Evolutionary conservation across 148 eudicot species (phyloP).

Genomic region (Silene uniflora): DNA sequence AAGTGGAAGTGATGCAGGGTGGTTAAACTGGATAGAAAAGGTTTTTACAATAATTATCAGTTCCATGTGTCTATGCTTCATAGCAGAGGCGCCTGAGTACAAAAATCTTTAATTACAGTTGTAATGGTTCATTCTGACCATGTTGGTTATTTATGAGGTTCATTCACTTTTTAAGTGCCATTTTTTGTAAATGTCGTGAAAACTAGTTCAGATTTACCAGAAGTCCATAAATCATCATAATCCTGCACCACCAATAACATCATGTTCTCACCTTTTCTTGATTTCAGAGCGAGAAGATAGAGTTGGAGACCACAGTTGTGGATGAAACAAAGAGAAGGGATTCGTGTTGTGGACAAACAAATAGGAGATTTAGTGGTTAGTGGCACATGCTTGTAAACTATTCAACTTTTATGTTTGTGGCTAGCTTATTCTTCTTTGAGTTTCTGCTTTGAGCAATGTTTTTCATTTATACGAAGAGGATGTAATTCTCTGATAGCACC

Average conservation of each 20-base stretch:
- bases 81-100: not conserved
- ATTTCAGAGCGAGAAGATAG: slow-evolving; percentile 85
- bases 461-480: not conserved
- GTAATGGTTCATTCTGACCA: slow-evolving; percentile 1
- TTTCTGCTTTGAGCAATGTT: not conserved
- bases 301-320: slow-evolving; percentile 89
- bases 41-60: not conserved
- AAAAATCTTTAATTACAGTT: not conserved
- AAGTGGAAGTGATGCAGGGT: too few relatives aligned
- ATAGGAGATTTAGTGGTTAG: slow-evolving; percentile 92
- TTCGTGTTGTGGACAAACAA: slow-evolving; percentile 86
- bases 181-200: not conserved
- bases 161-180: slow-evolving; percentile 1
- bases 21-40: too few relatives aligned
- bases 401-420: slow-evolving; percentile 7
- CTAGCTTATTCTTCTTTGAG: not conserved
- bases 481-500: not conserved
- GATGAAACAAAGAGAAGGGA: slow-evolving; percentile 96
- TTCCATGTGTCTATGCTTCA: not conserved
- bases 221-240: not conserved
- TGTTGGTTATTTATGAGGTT: slow-evolving; percentile 10
- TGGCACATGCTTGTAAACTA: slow-evolving; percentile 17
- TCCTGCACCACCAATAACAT: not conserved
- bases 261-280: slow-evolving; percentile 1
- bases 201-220: not conserved